Evolutionary conservation across 768 basidiomycete genomes (phyloP), one percentile per base, ranked within the genome.

Genomic region (Tubosaeta brunneosetosa): DNA sequence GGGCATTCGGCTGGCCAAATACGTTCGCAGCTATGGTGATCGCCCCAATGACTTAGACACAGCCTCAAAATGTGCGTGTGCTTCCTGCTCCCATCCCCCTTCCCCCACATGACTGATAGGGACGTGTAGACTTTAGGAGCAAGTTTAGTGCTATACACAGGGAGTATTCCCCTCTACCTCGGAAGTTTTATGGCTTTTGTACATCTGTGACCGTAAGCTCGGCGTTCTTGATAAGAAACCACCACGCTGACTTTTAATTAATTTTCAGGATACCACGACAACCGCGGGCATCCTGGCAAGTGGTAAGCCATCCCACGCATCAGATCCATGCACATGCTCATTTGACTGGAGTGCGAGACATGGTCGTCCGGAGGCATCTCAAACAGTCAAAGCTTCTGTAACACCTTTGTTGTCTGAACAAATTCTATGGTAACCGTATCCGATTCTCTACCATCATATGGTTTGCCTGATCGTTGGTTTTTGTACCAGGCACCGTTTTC

Each of bases 321-420:
- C 10, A 7, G 50, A 38, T 40, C 33, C 6, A 13, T 37, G n/a
- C 26, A 32, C 38, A 4, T 53, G 11, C 44, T 57, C 47, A 63
- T 36, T 16, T 27, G 50, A 41, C 49, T 26, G 44, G 59, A 88
- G 88, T 90, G 46, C 78, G 86, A 36, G 88, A 90, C 62, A 89
- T 88, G 86, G 86, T 90, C 45, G 81, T 88, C 34, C 82, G 88
- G 42, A 83, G 88, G 59, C 85, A 89, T 61, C 75, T 89, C 26
- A 85, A 83, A 56, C 84, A 85, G 59, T 85, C 84, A 8, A 86
- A 81, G 62, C 74, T 89, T 36, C 69, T 87, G 60, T 87, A 71
- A 76, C 36, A 51, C 13, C 31, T 32, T 44, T 31, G 41, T 47
- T 19, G n/a, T 26, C 47, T 19, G 11, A 29, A 19, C 40, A 22